Base-by-base conservation (phyloP, 805 yeast genomes). In the Hanseniaspora taiwanica region DNA sequence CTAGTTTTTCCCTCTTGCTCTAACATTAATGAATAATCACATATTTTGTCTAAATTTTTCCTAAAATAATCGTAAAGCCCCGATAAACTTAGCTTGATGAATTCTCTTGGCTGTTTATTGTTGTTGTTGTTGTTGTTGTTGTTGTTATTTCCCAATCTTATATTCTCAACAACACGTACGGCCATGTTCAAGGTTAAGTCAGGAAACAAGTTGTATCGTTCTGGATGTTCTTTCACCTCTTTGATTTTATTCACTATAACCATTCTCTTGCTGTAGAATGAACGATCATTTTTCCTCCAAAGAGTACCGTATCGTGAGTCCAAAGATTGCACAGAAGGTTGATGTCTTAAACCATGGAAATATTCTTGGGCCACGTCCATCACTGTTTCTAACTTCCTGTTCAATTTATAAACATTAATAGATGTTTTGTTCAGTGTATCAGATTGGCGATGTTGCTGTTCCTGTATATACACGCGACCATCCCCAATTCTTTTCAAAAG, bases 241-340 rank as follows among this genome's bases (percentile, higher is more conserved):
- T 51, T 47, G 7, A 53, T 51, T 27, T 44, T 48, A 27, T 48
- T 47, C n/a, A 55, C 49, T 31, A 53, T 48, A 20, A 48, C 48
- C 49, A 50, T 52, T 38, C 59, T 46, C 32, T 55, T 55, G 2
- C 55, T 51, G 42, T 52, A 55, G 17, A 53, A 40, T 1, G 56
- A 48, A 20, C 59, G 44, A 24, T 55, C 58, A 21, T 44, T 46
- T 27, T 50, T 47, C 39, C 59, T 47, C 59, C 59, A 55, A 9
- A 51, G 44, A 2, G 58, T 43, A 14, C 59, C 59, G 39, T 48
- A 55, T 29, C 52, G 46, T 27, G 55, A 46, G 36, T 55, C 59
- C 13, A 55, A 39, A 6, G 47, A 45, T 42, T 50, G 20, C 5
- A 55, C 44, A 2, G 59, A 55, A 2, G 59, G 59, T 34, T 47